phyloP scores from a whole-genome alignment of 768 basidiomycete species.

The Lactarius deliciosus region DNA sequence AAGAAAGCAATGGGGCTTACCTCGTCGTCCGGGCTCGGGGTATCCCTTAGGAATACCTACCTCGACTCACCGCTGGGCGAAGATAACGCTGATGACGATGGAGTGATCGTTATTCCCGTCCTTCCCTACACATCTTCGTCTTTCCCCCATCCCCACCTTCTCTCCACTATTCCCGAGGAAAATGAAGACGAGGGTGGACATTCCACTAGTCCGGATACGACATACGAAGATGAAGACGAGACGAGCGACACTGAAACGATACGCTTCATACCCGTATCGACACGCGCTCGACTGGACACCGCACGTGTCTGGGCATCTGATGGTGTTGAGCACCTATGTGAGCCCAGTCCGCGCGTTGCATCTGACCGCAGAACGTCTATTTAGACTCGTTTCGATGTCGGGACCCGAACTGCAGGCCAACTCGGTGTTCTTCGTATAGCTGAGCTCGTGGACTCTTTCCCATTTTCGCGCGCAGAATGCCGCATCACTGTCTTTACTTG shows the following conservation, averaged over 20 bases:
- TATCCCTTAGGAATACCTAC: conserved; percentile 5
- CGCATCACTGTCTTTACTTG: conserved; percentile 15
- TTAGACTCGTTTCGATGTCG: background rate
- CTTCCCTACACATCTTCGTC: background rate
- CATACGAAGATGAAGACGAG: conserved; percentile 7
- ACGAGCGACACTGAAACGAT: conserved; percentile 14
- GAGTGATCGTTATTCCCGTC: conserved; percentile 3
- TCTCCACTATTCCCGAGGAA: conserved; percentile 17
- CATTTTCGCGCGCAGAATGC: background rate
- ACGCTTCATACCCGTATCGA: background rate
- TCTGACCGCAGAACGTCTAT: conserved; percentile 14
- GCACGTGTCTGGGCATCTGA: background rate
- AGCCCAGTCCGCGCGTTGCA: background rate
- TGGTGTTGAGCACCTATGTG: background rate
- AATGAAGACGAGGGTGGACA: conserved; percentile 5
- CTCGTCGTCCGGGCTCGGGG: conserved; percentile 11
- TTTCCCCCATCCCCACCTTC: conserved; percentile 20
- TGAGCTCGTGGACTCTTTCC: conserved; percentile 24
- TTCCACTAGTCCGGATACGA: background rate
- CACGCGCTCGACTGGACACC: background rate
- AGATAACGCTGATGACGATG: background rate
- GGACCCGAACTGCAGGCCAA: background rate
- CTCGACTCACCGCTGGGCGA: conserved; percentile 3
- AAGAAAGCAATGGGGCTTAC: background rate
- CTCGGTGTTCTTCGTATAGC: background rate